Percentiles rank a stretch among this genome's conserved stretches.
Conservation (phyloP, 2,329 filamentous ascomycete species). For the Stachybotrys chartarum region DNA sequence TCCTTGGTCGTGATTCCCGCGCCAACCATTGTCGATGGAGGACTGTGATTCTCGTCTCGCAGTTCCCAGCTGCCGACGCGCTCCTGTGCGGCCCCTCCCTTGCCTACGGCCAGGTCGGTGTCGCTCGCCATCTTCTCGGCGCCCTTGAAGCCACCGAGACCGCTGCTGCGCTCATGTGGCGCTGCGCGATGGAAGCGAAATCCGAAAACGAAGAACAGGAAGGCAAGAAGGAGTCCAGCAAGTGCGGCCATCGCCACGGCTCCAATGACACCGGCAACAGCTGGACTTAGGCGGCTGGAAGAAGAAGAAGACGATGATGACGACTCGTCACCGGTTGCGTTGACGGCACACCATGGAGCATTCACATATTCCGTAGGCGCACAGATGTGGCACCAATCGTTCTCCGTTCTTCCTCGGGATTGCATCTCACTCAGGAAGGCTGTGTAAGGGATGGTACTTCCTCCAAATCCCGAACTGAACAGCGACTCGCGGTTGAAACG, state of each 20-base stretch:
- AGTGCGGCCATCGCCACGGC: constrained; percentile 31
- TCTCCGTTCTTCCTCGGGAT: constrained; percentile 22
- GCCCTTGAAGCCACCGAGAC: constrained; percentile 34
- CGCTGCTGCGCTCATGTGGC: constrained; percentile 6
- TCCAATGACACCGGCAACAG: constrained; percentile 39
- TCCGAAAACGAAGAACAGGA: constrained; percentile 24
- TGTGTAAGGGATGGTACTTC: constrained; percentile 26
- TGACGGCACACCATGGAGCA: constrained; percentile 29
- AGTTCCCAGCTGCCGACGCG: constrained; percentile 45
- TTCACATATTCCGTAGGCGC: constrained; percentile 10
- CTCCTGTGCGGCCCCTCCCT: constrained; percentile 32
- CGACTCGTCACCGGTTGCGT: not conserved
- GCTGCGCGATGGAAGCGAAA: constrained; percentile 19
- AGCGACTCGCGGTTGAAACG: constrained; percentile 30
- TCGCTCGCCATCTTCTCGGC: constrained; percentile 37
- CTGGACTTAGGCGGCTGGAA: constrained; percentile 20
- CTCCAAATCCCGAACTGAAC: constrained; percentile 27
- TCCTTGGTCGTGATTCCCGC: constrained; percentile 17
- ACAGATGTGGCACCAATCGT: constrained; percentile 39
- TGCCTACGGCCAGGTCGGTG: constrained; percentile 32
- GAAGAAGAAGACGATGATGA: not conserved
- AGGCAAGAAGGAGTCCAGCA: constrained; percentile 22
- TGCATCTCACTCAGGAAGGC: constrained; percentile 31
- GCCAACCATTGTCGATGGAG: constrained; percentile 4
- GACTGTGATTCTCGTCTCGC: constrained; percentile 12